Conservation (phyloP, 2,329 filamentous ascomycete species). For the Hypoxylon sp. region DNA sequence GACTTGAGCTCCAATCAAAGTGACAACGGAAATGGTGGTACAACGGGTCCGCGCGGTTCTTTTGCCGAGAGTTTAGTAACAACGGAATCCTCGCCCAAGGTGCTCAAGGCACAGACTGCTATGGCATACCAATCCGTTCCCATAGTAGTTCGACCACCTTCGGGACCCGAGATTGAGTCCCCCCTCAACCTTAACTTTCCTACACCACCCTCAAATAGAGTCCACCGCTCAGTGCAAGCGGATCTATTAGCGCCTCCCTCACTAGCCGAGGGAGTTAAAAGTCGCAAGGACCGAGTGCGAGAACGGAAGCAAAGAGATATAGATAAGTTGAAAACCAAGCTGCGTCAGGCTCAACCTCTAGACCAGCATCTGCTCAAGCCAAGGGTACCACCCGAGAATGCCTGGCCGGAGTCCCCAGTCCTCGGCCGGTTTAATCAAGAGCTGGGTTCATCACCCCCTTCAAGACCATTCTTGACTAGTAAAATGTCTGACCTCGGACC, state of each 20-base stretch:
- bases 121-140: conserved; percentile 51
- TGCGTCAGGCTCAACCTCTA: conserved; percentile 17
- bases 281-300: conserved; percentile 45
- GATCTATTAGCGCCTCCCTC: conserved; percentile 24
- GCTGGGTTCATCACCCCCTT: neutral
- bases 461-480: conserved; percentile 10
- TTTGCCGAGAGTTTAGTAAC: conserved; percentile 56
- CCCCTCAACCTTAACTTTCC: conserved; percentile 46
- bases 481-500: conserved; percentile 37
- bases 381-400: conserved; percentile 3
- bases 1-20: conserved; percentile 23
- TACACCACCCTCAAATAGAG: conserved; percentile 22
- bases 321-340: conserved; percentile 36
- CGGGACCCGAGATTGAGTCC: conserved; percentile 36
- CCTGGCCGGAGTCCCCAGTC: conserved; percentile 28
- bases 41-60: conserved; percentile 45
- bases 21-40: conserved; percentile 17
- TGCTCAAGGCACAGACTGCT: conserved; percentile 54
- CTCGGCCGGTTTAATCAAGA: conserved; percentile 25
- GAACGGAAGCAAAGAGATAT: conserved; percentile 49
- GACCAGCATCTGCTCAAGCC: conserved; percentile 17
- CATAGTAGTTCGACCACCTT: conserved; percentile 49
- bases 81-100: conserved; percentile 53
- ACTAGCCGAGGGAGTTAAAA: conserved; percentile 22
- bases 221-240: conserved; percentile 30